Evolutionary conservation across 2,329 filamentous ascomycete species (phyloP).

Genomic region (Aspergillus versicolor): DNA sequence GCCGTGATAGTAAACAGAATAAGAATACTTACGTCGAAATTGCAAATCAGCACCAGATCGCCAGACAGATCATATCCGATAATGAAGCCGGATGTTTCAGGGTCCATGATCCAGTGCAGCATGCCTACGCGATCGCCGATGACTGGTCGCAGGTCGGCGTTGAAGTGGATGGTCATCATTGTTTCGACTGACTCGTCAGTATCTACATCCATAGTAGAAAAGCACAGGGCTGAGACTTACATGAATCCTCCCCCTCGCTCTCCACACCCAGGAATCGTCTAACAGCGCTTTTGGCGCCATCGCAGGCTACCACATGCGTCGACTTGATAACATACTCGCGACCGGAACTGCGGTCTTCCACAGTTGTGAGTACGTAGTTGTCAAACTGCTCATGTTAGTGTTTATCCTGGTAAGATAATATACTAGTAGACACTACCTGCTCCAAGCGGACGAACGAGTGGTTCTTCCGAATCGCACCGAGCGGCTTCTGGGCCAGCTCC

Average conservation of each 20-base stretch:
- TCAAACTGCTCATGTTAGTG: slow-evolving; percentile 11
- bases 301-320: slow-evolving; percentile 37
- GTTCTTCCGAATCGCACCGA: slow-evolving; percentile 21
- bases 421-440: slow-evolving; percentile 22
- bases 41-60: slow-evolving; percentile 47
- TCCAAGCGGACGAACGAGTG: slow-evolving; percentile 34
- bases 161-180: slow-evolving; percentile 51
- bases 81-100: slow-evolving; percentile 44
- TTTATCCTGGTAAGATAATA: too few species aligned
- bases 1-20: background rate
- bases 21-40: slow-evolving; percentile 39
- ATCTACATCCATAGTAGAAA: too few species aligned
- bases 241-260: slow-evolving; percentile 45
- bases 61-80: slow-evolving; percentile 45
- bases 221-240: slow-evolving; percentile 5
- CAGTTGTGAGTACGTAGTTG: slow-evolving; percentile 26
- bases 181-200: slow-evolving; percentile 35
- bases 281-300: slow-evolving; percentile 35
- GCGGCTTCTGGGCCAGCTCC: slow-evolving; percentile 18
- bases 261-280: slow-evolving; percentile 34
- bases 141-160: slow-evolving; percentile 41
- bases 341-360: slow-evolving; percentile 29
- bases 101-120: slow-evolving; percentile 49
- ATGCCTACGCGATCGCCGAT: slow-evolving; percentile 42
- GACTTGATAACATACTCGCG: slow-evolving; percentile 30